Conservation (phyloP, 2,329 filamentous ascomycete genomes). For the Arthrobotrys musiformis region DNA sequence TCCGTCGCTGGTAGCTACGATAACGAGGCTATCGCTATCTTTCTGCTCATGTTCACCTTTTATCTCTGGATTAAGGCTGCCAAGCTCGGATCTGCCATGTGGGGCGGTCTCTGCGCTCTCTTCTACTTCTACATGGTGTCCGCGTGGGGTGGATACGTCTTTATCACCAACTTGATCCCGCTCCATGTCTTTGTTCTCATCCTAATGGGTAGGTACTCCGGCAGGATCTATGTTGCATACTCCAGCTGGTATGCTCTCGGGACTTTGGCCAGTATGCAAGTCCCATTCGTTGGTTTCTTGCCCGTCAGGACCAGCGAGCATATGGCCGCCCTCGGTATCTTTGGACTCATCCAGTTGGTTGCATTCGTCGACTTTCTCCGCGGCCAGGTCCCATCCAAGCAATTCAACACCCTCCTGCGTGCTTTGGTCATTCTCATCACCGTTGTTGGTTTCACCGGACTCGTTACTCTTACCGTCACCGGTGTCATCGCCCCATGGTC, state of each 20-base stretch:
- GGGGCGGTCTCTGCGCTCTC: conserved; percentile 91
- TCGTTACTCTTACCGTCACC: conserved; percentile 83
- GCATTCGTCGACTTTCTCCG: conserved; percentile 92
- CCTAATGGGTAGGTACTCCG: conserved; percentile 96
- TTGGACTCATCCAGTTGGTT: conserved; percentile 92
- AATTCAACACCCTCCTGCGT: conserved; percentile 90
- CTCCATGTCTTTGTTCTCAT: conserved; percentile 93
- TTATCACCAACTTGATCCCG: conserved; percentile 97
- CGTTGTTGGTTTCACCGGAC: conserved; percentile 75
- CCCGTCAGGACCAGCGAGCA: conserved; percentile 97
- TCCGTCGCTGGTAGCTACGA: conserved; percentile 99
- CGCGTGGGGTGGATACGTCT: conserved; percentile 99
- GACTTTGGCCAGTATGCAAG: conserved; percentile 97
- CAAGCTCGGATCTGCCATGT: conserved; percentile 95
- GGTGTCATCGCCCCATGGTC: conserved; percentile 97
- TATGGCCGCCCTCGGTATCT: conserved; percentile 95
- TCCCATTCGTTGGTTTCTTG: conserved; percentile 97
- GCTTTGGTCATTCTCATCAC: conserved; percentile 80
- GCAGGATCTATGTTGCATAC: conserved; percentile 93
- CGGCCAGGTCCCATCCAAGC: conserved; percentile 85
- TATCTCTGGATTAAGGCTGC: conserved; percentile 99
- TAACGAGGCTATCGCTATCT: conserved; percentile 99
- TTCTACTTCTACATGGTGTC: conserved; percentile 99
- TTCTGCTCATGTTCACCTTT: conserved; percentile 97
- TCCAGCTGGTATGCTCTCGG: conserved; percentile 98